These are phyloP conservation scores for Maudiozyma humilis DNA, from an alignment of 1,139 yeast species.

Conservation along the genomic window DNA sequence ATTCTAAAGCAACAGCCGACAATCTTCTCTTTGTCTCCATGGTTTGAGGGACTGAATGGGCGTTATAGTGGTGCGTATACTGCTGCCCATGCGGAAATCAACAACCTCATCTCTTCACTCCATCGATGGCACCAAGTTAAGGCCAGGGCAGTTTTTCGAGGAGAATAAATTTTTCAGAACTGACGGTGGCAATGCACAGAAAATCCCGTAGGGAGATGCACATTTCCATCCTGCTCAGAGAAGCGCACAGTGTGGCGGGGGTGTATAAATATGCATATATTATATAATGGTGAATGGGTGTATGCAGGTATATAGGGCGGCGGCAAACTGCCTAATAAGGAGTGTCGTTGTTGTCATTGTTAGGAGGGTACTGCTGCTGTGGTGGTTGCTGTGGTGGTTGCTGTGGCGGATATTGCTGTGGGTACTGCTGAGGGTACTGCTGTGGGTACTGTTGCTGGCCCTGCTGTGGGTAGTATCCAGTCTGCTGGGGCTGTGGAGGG, in stretches of 20 bases:
- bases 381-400: not conserved
- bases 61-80: too few species aligned
- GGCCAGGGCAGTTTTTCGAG: too few species aligned
- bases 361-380: too few species aligned
- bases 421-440: not conserved
- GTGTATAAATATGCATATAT: too few species aligned
- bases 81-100: too few species aligned
- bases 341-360: too few species aligned
- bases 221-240: too few species aligned
- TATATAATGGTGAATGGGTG: too few species aligned
- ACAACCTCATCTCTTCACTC: too few species aligned
- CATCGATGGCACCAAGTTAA: too few species aligned
- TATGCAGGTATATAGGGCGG: not conserved
- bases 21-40: conserved; percentile 13
- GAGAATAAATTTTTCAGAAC: not conserved
- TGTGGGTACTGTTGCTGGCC: not conserved
- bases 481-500: conserved; percentile 4
- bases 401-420: not conserved
- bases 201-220: not conserved
- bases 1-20: conserved; percentile 6
- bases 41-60: too few species aligned
- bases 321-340: not conserved
- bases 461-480: conserved; percentile 9
- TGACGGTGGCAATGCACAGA: not conserved
- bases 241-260: too few species aligned